Percentiles rank a stretch among this genome's conserved stretches.
These are phyloP conservation scores for Oemleria cerasiformis DNA, from an alignment of 306 rosid genomes.

Conservation along the genomic window DNA sequence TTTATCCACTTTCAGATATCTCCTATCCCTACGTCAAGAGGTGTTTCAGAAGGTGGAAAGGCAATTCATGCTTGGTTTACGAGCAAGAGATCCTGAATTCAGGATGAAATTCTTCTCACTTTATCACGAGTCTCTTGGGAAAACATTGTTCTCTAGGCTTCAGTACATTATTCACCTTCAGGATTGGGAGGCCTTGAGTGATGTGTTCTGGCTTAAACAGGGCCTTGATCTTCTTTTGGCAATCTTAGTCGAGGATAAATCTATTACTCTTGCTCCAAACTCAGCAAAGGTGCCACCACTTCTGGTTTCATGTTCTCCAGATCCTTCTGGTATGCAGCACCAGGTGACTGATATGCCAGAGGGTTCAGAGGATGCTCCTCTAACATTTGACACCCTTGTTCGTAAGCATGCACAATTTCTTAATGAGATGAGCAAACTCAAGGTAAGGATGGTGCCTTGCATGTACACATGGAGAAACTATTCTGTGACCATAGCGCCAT, in stretches of 20 bases:
- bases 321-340: conserved; percentile 69
- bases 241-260: conserved; percentile 86
- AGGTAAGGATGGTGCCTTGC: conserved; percentile 46
- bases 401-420: conserved; percentile 82
- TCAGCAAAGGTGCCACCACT: conserved; percentile 91
- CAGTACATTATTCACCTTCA: conserved; percentile 86
- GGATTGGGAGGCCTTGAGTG: conserved; percentile 95
- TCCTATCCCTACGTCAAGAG: conserved; percentile 66
- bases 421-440: conserved; percentile 86
- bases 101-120: conserved; percentile 83
- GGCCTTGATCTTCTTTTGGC: conserved; percentile 99
- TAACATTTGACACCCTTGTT: conserved; percentile 81
- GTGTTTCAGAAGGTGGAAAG: conserved; percentile 93
- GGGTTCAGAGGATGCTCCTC: conserved; percentile 66
- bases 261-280: conserved; percentile 93
- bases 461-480: background rate
- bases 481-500: background rate
- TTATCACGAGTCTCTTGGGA: conserved; percentile 82
- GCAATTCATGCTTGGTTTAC: conserved; percentile 91
- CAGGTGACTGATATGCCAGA: conserved; percentile 70
- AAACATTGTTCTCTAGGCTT: conserved; percentile 78
- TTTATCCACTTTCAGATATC: conserved; percentile 55
- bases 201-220: conserved; percentile 98
- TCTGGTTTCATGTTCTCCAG: conserved; percentile 56
- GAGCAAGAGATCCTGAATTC: conserved; percentile 87